Conservation (phyloP, 768 basidiomycete species). For the Udeniomyces megalosporus region DNA sequence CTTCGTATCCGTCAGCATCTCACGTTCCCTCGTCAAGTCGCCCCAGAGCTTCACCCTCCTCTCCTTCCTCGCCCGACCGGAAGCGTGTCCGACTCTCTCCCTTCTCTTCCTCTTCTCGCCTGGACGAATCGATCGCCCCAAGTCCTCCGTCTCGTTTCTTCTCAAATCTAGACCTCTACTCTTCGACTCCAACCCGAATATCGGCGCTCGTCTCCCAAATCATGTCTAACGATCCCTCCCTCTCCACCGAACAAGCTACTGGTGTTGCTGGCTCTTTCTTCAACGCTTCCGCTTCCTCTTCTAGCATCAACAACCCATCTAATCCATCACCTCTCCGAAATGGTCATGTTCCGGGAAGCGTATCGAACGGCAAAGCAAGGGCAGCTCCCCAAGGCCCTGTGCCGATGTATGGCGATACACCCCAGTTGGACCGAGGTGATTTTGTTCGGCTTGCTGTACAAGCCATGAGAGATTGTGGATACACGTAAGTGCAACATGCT, state of each 20-base stretch:
- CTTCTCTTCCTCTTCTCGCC: no score
- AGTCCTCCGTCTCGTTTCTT: no score
- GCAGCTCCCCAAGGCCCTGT: background rate
- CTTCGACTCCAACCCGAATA: background rate
- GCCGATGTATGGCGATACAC: slow-evolving; percentile 48
- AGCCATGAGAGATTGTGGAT: slow-evolving; percentile 72
- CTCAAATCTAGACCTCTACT: background rate
- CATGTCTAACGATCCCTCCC: background rate
- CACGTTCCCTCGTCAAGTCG: no score
- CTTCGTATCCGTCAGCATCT: no score
- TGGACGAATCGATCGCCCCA: no score
- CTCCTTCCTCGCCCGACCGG: no score
- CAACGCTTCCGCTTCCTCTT: background rate
- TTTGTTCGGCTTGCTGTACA: slow-evolving; percentile 79
- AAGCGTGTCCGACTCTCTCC: no score
- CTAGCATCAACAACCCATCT: background rate
- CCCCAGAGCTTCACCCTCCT: no score
- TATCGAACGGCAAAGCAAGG: background rate
- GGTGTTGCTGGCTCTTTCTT: no score
- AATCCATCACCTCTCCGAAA: slow-evolving; percentile 1
- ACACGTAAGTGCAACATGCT: slow-evolving; percentile 32
- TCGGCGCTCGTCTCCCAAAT: background rate
- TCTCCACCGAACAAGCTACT: background rate
- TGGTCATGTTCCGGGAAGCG: background rate
- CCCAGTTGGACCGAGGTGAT: slow-evolving; percentile 59